phyloP scores from a whole-genome alignment of 73 alveolate species.

The Symbiodinium natans region DNA sequence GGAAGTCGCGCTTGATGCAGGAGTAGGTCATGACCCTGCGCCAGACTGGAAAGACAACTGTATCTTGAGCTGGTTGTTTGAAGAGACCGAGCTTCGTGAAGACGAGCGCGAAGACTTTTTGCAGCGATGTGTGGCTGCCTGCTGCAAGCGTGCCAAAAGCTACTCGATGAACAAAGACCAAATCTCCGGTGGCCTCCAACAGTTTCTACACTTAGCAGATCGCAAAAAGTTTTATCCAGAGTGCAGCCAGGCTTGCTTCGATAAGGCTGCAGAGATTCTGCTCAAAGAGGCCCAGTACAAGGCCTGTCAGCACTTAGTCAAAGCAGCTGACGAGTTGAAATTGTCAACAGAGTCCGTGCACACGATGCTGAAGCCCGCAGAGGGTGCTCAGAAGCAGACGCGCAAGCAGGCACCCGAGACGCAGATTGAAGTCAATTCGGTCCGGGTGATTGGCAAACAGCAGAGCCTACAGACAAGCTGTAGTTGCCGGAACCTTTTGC shows the following conservation, averaged over 20 bases:
- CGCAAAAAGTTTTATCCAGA: neutral
- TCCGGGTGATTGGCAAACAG: slow-evolving; percentile 5
- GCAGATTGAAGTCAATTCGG: neutral
- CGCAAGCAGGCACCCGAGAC: neutral
- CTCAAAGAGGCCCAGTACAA: neutral
- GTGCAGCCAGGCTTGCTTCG: slow-evolving; percentile 8
- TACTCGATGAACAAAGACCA: neutral
- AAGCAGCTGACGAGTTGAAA: neutral
- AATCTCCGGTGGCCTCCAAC: neutral
- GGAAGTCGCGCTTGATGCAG: neutral
- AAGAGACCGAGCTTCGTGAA: neutral
- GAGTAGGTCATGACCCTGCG: neutral
- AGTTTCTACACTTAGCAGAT: neutral
- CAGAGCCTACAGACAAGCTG: neutral
- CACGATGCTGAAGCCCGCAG: neutral
- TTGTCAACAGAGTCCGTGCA: neutral
- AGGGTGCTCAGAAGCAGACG: neutral
- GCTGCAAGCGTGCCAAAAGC: slow-evolving; percentile 16
- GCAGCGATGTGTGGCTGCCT: neutral
- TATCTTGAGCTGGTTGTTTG: neutral
- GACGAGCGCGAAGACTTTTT: neutral
- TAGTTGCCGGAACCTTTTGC: neutral
- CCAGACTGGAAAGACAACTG: neutral
- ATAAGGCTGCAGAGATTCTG: neutral
- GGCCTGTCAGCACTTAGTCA: neutral